These are phyloP conservation scores for Gossypium stocksii DNA, from an alignment of 345 rosid genomes.

Conservation along the genomic window DNA sequence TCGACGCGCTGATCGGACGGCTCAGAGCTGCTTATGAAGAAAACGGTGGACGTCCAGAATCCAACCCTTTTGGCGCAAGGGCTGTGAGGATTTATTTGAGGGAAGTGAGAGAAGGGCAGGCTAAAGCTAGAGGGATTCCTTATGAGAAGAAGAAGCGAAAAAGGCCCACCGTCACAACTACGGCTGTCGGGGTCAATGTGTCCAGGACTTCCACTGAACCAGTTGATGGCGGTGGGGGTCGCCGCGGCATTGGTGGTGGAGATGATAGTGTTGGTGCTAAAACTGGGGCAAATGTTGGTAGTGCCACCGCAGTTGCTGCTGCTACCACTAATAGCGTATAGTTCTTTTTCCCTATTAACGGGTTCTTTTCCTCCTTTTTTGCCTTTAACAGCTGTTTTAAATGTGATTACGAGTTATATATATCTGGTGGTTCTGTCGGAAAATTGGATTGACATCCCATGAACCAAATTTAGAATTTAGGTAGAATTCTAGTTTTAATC, in stretches of 20 bases:
- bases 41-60: constrained; percentile 58
- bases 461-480: constrained; percentile 16
- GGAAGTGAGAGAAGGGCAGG: constrained; percentile 64
- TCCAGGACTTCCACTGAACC: constrained; percentile 13
- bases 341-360: neutral
- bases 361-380: neutral
- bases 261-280: constrained; percentile 9
- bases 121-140: constrained; percentile 68
- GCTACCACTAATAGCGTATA: constrained; percentile 28
- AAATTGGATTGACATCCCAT: constrained; percentile 7
- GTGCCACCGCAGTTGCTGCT: neutral
- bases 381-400: constrained; percentile 4
- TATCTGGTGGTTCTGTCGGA: constrained; percentile 9
- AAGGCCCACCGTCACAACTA: constrained; percentile 28
- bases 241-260: constrained; percentile 3
- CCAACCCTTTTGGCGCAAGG: constrained; percentile 60
- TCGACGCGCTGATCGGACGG: constrained; percentile 75
- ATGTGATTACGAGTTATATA: constrained; percentile 21
- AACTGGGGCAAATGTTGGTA: constrained; percentile 3
- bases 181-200: constrained; percentile 18
- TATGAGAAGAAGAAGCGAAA: constrained; percentile 74
- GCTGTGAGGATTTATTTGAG: constrained; percentile 65
- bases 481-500: constrained; percentile 12
- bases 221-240: neutral
- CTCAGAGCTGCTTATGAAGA: constrained; percentile 73